phyloP scores from a whole-genome alignment of 805 yeast species.

The Candida silvicultrix region DNA sequence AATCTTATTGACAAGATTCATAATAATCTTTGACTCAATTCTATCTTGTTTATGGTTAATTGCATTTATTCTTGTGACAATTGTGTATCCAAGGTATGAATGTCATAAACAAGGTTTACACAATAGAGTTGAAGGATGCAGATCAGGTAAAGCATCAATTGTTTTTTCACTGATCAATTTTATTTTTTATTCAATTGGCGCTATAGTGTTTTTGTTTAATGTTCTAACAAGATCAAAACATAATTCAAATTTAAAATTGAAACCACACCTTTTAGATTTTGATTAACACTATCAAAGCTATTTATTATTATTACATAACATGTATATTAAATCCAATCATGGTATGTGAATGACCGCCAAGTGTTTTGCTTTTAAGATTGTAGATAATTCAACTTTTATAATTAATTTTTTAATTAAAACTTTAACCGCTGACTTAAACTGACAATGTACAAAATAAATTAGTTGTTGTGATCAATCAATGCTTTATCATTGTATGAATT shows the following conservation, averaged over 20 bases:
- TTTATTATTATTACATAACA: no score
- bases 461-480: no score
- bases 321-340: no score
- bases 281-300: no score
- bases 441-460: no score
- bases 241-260: not conserved
- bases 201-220: not conserved
- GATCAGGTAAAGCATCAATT: not conserved
- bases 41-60: not conserved
- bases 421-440: no score
- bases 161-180: not conserved
- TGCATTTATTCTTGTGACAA: not conserved
- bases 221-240: not conserved
- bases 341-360: no score
- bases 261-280: not conserved
- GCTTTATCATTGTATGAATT: no score
- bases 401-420: no score
- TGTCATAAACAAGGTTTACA: not conserved
- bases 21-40: not conserved
- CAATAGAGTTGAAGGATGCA: not conserved
- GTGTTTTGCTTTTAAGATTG: no score
- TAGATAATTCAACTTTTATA: no score
- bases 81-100: not conserved
- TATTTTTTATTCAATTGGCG: not conserved
- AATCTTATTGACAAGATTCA: not conserved